These are phyloP conservation scores for Byssochlamys sp. DNA, from an alignment of 2,329 filamentous ascomycete species.

Conservation along the genomic window DNA sequence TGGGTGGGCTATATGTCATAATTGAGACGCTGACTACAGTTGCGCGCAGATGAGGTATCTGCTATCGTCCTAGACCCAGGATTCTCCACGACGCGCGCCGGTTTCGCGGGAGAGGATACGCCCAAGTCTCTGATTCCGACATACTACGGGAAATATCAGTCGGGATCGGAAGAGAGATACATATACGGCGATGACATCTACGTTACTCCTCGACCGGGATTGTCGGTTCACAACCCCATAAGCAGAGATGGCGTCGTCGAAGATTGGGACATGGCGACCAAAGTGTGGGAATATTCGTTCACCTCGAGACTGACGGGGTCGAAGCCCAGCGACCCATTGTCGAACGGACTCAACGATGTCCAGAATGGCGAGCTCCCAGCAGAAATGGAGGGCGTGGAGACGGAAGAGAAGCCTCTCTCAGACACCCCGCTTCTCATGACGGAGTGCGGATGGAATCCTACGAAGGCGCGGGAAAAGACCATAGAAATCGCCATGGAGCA, in stretches of 20 bases:
- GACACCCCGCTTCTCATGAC: constrained; percentile 90
- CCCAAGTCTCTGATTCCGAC: constrained; percentile 89
- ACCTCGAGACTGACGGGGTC: constrained; percentile 76
- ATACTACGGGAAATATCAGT: constrained; percentile 62
- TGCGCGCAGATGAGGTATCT: constrained; percentile 74
- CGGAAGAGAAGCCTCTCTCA: constrained; percentile 65
- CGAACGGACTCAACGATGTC: constrained; percentile 70
- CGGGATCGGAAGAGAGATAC: constrained; percentile 45
- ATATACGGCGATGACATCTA: constrained; percentile 88
- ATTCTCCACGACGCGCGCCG: constrained; percentile 80
- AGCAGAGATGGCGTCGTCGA: constrained; percentile 79
- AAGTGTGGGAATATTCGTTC: constrained; percentile 87
- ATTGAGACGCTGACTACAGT: constrained; percentile 2
- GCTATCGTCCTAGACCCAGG: constrained; percentile 94
- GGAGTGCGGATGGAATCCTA: constrained; percentile 83
- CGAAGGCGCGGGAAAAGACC: constrained; percentile 81
- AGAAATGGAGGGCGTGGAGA: constrained; percentile 51
- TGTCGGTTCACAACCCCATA: constrained; percentile 89
- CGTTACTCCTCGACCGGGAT: constrained; percentile 60
- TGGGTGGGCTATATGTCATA: not conserved
- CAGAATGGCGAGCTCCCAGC: constrained; percentile 48
- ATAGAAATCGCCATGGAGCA: constrained; percentile 96
- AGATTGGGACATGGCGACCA: constrained; percentile 86
- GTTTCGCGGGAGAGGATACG: constrained; percentile 94
- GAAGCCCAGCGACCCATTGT: constrained; percentile 57